phyloP scores from a whole-genome alignment of 352 stramenopile species.

The Phytopythium chamaehyphon region DNA sequence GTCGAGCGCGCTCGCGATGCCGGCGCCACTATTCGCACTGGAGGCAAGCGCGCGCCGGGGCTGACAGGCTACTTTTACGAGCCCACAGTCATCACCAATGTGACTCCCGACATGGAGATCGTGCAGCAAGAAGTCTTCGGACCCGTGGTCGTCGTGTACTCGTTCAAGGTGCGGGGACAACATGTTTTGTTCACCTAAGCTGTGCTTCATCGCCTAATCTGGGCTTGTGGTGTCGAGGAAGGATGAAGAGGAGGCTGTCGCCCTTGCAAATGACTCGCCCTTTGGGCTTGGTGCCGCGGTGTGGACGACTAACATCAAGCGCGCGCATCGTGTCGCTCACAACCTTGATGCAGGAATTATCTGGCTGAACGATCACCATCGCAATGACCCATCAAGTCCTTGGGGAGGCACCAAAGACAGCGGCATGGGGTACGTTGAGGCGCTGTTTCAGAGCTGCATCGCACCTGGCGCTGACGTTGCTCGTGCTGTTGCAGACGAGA shows the following conservation, averaged over 20 bases:
- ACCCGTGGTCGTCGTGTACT: conserved; percentile 56
- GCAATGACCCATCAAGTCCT: conserved; percentile 49
- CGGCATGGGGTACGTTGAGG: conserved; percentile 37
- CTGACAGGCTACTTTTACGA: conserved; percentile 87
- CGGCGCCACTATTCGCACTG: conserved; percentile 71
- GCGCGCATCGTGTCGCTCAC: conserved; percentile 80
- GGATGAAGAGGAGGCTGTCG: conserved; percentile 68
- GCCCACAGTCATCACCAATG: conserved; percentile 88
- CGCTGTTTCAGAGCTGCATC: neutral
- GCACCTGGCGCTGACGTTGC: neutral
- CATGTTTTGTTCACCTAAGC: neutral
- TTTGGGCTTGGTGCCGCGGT: conserved; percentile 86
- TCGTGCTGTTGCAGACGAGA: conserved; percentile 48
- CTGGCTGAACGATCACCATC: conserved; percentile 86
- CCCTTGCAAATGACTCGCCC: conserved; percentile 68
- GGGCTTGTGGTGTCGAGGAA: conserved; percentile 31
- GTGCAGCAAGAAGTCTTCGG: conserved; percentile 88
- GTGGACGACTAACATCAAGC: conserved; percentile 77
- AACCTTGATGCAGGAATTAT: conserved; percentile 87
- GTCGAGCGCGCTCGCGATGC: conserved; percentile 75
- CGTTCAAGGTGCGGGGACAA: conserved; percentile 23
- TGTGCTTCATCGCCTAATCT: neutral
- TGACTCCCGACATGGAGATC: conserved; percentile 68
- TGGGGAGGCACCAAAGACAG: conserved; percentile 75
- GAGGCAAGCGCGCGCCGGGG: conserved; percentile 53